Base-by-base conservation (phyloP, 2,329 filamentous ascomycete species). In the Raffaelea albimanens region DNA sequence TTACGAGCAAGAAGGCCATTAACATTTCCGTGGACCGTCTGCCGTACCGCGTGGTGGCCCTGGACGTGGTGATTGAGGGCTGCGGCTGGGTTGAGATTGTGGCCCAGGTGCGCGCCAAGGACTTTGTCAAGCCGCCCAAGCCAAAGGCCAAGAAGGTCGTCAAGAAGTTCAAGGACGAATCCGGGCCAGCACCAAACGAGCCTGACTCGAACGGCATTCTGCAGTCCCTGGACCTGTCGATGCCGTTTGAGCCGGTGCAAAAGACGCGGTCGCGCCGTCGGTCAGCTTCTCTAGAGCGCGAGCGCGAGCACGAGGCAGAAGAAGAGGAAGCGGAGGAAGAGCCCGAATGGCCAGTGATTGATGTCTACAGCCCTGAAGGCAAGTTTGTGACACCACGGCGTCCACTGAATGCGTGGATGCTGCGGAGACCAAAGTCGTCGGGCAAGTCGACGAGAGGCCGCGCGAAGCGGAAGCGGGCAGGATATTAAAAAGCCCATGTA, bases 41-140 rank as follows among this genome's bases (percentile, higher is more conserved):
- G 4, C 87, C 89, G 0, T 98, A 90, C 64, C 76, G 78, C 14
- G 80, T 97, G 2, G 73, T 93, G 51, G 80, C 84, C 9, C 76
- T 83, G 0, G 94, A 98, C 60, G 80, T 98, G 21, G 69, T 98
- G 14, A 81, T 98, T 44, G 91, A 97, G 62, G 89, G 93, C 2
- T 83, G 89, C 22, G 93, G 93, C 8, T 98, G 94, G 86, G 76
- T 98, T 2, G 93, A 98, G 65, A 64, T 98, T 38, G 82, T 82
- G 1, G 83, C 83, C 3, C 91, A 98, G 65, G 79, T 94, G 10
- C 79, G 91, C 44, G 77, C 72, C 16, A 75, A 65, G 58, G 68
- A 73, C 49, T 64, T 73, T 47, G 41, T 33, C 4, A 50, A 51
- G 16, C 4, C 3, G 8, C 16, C 14, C 4, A 25, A 13, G 3